Evolutionary conservation across 2,329 filamentous ascomycete species (phyloP).

Genomic region (Spiromastix sp.): DNA sequence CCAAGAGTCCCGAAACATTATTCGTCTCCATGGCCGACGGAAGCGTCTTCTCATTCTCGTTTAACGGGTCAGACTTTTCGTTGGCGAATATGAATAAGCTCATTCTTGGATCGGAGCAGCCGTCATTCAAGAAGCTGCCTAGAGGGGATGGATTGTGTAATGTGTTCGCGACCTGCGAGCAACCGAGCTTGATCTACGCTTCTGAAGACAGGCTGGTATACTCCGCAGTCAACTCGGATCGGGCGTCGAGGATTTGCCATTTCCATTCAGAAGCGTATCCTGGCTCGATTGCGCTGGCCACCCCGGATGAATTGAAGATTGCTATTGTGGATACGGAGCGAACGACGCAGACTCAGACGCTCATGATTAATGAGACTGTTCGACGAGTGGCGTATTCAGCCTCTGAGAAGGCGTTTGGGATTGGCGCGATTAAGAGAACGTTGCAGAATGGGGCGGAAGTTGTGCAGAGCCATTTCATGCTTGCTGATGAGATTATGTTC

Average conservation of each 20-base stretch:
- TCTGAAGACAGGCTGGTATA: slow-evolving; percentile 81
- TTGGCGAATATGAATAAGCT: slow-evolving; percentile 70
- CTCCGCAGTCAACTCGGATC: slow-evolving; percentile 84
- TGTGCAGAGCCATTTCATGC: slow-evolving; percentile 68
- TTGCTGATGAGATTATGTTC: slow-evolving; percentile 87
- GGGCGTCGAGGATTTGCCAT: slow-evolving; percentile 68
- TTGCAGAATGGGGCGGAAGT: slow-evolving; percentile 62
- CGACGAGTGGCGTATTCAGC: slow-evolving; percentile 79
- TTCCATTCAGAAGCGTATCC: slow-evolving; percentile 78
- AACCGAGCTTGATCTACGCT: slow-evolving; percentile 86
- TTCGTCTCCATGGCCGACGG: slow-evolving; percentile 90
- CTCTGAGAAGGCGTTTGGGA: slow-evolving; percentile 66
- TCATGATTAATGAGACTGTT: slow-evolving; percentile 72
- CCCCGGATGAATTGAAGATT: slow-evolving; percentile 64
- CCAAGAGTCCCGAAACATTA: slow-evolving; percentile 58
- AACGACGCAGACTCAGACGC: slow-evolving; percentile 75
- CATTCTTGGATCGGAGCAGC: slow-evolving; percentile 74
- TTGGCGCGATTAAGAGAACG: slow-evolving; percentile 73
- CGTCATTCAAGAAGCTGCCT: slow-evolving; percentile 68
- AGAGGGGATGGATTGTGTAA: slow-evolving; percentile 57
- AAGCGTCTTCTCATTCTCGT: slow-evolving; percentile 71
- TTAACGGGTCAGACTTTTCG: slow-evolving; percentile 51
- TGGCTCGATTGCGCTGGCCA: slow-evolving; percentile 69
- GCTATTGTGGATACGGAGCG: slow-evolving; percentile 72
- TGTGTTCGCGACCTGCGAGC: slow-evolving; percentile 88